Percentiles rank a stretch among this genome's conserved stretches.
phyloP scores from a whole-genome alignment of 257 asterid species.

The Linderniella brevidens region DNA sequence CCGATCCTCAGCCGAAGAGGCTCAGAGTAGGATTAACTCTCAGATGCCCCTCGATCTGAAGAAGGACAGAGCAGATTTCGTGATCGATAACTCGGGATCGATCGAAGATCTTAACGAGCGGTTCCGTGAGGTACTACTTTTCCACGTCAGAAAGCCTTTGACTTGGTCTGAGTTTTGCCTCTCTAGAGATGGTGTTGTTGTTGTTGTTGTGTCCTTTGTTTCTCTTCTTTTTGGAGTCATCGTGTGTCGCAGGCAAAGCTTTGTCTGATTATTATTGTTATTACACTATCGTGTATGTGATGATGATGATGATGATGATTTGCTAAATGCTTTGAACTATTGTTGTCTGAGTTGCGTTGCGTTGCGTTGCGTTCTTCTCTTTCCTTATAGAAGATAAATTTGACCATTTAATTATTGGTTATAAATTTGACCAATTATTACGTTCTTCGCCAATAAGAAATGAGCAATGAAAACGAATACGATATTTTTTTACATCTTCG shows the following conservation, averaged over 20 bases:
- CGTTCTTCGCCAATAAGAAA: no score
- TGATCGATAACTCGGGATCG: slow-evolving; percentile 66
- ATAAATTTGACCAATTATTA: no score
- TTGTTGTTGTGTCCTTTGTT: slow-evolving; percentile 29
- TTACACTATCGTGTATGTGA: no score
- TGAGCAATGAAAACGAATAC: no score
- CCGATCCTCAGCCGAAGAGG: slow-evolving; percentile 55
- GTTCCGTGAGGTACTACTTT: slow-evolving; percentile 32
- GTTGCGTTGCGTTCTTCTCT: no score
- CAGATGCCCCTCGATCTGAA: slow-evolving; percentile 81
- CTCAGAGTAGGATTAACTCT: slow-evolving; percentile 57
- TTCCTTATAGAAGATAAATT: no score
- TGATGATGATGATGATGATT: no score
- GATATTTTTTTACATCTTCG: no score
- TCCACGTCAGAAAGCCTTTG: slow-evolving; percentile 44
- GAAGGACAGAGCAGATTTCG: slow-evolving; percentile 49
- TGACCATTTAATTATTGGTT: no score
- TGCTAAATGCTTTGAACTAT: no score
- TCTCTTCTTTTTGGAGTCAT: slow-evolving; percentile 42
- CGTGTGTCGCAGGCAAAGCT: slow-evolving; percentile 28
- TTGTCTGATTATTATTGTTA: no score
- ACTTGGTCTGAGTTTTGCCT: slow-evolving; percentile 71
- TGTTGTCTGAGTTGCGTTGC: no score
- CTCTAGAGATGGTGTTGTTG: slow-evolving; percentile 63
- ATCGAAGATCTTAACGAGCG: slow-evolving; percentile 38